Conservation (phyloP, 2,329 filamentous ascomycete genomes). For the Rugonectria rugulosa region DNA sequence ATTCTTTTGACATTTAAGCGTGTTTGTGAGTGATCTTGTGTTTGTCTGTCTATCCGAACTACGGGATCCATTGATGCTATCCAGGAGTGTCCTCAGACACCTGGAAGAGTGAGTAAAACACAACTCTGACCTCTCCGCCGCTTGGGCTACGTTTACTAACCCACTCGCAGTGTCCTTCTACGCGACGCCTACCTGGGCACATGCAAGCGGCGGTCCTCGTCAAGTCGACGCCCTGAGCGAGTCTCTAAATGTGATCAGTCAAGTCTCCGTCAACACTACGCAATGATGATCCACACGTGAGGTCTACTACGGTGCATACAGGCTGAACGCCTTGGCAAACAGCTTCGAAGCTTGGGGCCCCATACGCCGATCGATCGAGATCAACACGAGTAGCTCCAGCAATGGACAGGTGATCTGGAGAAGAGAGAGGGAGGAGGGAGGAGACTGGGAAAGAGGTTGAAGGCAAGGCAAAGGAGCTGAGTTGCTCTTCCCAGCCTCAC, state of each 20-base stretch:
- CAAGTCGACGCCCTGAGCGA: not conserved
- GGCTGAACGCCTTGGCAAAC: not conserved
- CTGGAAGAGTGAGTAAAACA: too few species aligned
- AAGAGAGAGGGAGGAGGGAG: not conserved
- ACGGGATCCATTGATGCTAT: too few species aligned
- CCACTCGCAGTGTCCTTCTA: too few species aligned
- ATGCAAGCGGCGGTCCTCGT: too few species aligned
- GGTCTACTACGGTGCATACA: not conserved
- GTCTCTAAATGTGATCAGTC: not conserved
- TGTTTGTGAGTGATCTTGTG: too few species aligned
- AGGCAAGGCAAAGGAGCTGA: not conserved
- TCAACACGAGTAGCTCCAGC: not conserved
- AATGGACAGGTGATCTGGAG: not conserved
- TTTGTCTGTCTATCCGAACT: too few species aligned
- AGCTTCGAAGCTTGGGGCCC: not conserved
- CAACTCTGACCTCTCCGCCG: too few species aligned
- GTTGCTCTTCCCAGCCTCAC: not conserved
- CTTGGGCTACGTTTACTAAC: too few species aligned
- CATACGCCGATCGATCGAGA: not conserved
- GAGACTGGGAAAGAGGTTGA: too few species aligned
- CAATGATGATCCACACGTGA: not conserved
- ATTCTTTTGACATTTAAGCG: not conserved
- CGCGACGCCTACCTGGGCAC: too few species aligned
- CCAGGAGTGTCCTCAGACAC: too few species aligned
- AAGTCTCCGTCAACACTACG: not conserved